Evolutionary conservation across 441 rosid genomes (phyloP).

Genomic region (Monsonia emarginata): DNA sequence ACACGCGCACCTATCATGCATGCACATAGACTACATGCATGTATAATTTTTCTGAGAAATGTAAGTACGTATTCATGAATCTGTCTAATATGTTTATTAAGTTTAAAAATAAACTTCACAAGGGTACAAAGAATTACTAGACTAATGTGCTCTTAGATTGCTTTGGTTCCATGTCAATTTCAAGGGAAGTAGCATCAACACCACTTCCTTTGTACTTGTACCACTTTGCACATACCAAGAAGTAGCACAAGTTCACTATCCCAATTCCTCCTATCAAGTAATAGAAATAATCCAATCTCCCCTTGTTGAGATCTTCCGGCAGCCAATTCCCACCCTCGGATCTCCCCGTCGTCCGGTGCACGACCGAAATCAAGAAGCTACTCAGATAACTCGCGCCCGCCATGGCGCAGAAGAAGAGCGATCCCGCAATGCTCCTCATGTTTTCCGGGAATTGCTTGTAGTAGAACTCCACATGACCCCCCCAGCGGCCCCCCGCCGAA

Average conservation of each 20-base stretch:
- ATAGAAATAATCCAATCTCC: constrained; percentile 53
- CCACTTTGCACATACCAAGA: constrained; percentile 49
- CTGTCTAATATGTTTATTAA: no score
- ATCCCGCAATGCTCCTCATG: constrained; percentile 76
- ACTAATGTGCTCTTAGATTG: constrained; percentile 14
- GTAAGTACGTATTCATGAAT: no score
- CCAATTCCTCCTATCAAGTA: constrained; percentile 50
- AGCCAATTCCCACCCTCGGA: constrained; percentile 53
- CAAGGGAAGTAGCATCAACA: constrained; percentile 9
- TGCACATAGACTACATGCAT: no score
- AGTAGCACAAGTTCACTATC: constrained; percentile 43
- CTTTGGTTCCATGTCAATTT: constrained; percentile 24
- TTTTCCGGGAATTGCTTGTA: constrained; percentile 80
- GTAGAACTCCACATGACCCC: constrained; percentile 60
- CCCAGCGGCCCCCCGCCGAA: constrained; percentile 43
- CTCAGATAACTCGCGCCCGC: constrained; percentile 54
- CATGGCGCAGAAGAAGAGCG: constrained; percentile 43
- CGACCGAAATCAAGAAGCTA: constrained; percentile 45
- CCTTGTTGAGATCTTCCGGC: constrained; percentile 65
- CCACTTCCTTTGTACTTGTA: constrained; percentile 42
- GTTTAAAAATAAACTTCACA: no score
- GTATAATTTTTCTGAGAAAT: no score
- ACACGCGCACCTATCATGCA: no score
- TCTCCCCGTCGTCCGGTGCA: constrained; percentile 41
- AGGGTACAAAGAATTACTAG: no score